Percentiles rank a stretch among this genome's conserved stretches.
These are phyloP conservation scores for Phaeosphaeria sp. DNA, from an alignment of 2,329 filamentous ascomycete genomes.

Conservation along the genomic window DNA sequence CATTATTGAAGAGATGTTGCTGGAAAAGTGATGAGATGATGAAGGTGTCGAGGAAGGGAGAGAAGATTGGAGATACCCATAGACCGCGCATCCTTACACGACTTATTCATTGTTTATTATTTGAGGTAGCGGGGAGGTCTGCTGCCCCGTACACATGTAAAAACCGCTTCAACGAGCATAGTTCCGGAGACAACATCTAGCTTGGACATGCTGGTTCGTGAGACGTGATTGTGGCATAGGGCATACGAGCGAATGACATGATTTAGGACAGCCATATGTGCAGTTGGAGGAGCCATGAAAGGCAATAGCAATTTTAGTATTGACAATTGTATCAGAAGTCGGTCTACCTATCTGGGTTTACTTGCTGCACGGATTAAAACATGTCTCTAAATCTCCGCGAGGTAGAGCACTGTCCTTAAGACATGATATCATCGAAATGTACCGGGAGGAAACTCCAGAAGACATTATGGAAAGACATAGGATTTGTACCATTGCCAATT, in stretches of 20 bases:
- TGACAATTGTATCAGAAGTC: no score
- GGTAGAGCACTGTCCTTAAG: background rate
- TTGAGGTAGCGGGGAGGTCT: background rate
- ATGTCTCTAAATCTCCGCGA: no score
- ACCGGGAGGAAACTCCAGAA: background rate
- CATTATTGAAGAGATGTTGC: slow-evolving; percentile 3
- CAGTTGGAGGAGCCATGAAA: no score
- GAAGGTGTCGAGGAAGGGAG: background rate
- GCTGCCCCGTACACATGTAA: background rate
- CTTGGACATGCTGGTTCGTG: background rate
- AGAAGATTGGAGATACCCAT: background rate
- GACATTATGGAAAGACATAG: background rate
- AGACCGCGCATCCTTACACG: background rate
- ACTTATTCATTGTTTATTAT: background rate
- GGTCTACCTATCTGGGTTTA: no score
- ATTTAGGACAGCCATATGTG: no score
- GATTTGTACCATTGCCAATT: background rate
- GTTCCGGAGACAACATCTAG: background rate
- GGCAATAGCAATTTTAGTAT: no score
- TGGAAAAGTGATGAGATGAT: background rate
- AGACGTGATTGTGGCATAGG: no score
- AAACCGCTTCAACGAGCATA: background rate
- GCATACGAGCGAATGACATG: no score
- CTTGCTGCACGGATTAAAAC: no score
- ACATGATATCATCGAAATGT: background rate